Evolutionary conservation across 352 stramenopile genomes (phyloP), one percentile per base, ranked within the genome.

Genomic region (Salisapilia sapeloensis): DNA sequence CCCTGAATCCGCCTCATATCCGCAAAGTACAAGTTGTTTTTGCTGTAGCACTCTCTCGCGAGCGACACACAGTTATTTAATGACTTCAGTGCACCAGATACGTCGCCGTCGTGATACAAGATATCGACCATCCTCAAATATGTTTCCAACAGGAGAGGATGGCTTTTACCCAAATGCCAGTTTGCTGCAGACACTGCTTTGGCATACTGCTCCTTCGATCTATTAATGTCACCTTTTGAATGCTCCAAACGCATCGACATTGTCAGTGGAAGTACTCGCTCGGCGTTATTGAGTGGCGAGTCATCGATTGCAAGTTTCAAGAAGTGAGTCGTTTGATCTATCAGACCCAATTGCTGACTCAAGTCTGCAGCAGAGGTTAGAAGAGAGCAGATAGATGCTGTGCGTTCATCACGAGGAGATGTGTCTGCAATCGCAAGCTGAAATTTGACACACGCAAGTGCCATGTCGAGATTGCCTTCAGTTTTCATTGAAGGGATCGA

Each of bases 121-220:
- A 75, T 69, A 20, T 66, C 56, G 1, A 50, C 42, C 60, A 78
- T 72, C 8, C 48, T 46, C 41, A 64, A 49, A 32, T 63, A 59
- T 0, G 50, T 60, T 14, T 65, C 52, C 12, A 56, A 52, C 7
- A 78, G 16, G 10, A 65, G 16, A 10, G 52, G 46, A 33, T 80
- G 60, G 0, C 25, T 17, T 0, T 17, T 16, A 3, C 64, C 64
- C 9, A 84, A 45, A 19, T 61, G 50, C 48, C 56, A 69, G n/a
- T 51, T 44, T 5, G 48, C 48, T 15, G 40, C 35, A 8, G 47
- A 45, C 6, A 71, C n/a, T 2, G 57, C 61, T 3, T 48, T 34
- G 1, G 16, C 2, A 32, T 66, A 78, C 10, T 48, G 36, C 14
- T 33, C 19, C 5, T 46, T 34, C 1, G 42, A 34, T 0, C 22